Evolutionary conservation across 164 flowering plant genomes (phyloP).

Genomic region (grape (Vitis vinifera)): DNA sequence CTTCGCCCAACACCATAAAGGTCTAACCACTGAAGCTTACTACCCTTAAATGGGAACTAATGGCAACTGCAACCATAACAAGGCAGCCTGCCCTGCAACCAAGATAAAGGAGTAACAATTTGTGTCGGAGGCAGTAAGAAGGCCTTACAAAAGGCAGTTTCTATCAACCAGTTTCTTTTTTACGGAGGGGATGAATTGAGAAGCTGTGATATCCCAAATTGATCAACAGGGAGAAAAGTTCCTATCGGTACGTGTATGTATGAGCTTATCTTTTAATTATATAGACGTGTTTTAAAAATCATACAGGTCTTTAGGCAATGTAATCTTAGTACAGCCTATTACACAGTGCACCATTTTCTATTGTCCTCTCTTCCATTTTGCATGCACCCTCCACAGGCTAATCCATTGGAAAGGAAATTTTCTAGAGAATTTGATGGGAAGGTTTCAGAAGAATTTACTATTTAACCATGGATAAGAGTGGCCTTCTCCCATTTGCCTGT

Average conservation of each 20-base stretch:
- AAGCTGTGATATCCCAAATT: background rate
- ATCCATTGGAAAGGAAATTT: no score
- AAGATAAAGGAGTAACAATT: constrained; percentile 12
- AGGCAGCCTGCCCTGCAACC: background rate
- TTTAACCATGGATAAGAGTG: no score
- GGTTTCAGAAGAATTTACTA: no score
- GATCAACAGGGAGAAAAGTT: constrained; percentile 9
- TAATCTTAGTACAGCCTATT: no score
- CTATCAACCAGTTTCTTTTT: constrained; percentile 21
- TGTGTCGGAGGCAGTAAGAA: constrained; percentile 19
- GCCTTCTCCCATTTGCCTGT: no score
- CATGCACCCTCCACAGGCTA: no score
- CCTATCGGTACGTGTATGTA: background rate
- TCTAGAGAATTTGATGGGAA: no score
- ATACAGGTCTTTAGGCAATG: no score
- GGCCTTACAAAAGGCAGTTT: constrained; percentile 25
- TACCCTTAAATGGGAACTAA: constrained; percentile 21
- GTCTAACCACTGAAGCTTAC: constrained; percentile 16
- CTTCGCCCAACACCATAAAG: constrained; percentile 3
- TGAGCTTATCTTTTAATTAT: no score
- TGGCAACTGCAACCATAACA: constrained; percentile 13
- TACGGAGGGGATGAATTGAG: background rate
- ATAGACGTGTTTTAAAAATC: no score
- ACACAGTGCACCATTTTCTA: no score
- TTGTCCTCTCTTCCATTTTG: no score